Evolutionary conservation across 306 rosid genomes (phyloP).

Genomic region (Albizia julibrissin): DNA sequence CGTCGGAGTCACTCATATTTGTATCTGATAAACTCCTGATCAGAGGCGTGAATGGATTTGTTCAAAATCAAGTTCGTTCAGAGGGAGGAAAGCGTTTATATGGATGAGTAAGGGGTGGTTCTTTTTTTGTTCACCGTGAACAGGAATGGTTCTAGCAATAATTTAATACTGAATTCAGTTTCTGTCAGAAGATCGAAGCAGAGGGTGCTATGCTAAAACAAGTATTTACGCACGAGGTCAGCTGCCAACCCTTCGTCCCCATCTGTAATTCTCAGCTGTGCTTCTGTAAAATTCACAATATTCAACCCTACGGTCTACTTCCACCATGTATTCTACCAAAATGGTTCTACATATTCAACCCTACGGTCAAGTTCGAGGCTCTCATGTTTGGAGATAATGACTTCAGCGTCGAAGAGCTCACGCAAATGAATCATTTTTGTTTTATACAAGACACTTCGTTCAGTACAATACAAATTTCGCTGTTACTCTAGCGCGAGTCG

Average conservation of each 20-base stretch:
- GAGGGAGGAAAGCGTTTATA: background rate
- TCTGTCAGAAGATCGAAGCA: background rate
- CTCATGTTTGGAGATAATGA: background rate
- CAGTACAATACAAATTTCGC: background rate
- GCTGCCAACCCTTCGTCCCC: background rate
- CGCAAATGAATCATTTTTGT: background rate
- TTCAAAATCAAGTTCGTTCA: background rate
- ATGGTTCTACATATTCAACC: background rate
- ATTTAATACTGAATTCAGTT: background rate
- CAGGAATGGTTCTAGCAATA: background rate
- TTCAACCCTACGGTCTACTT: background rate
- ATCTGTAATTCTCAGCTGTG: background rate
- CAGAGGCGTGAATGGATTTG: background rate
- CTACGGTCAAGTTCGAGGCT: background rate
- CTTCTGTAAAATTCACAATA: background rate
- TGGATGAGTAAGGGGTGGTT: background rate
- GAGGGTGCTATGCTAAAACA: background rate
- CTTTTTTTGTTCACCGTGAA: background rate
- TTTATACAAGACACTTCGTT: background rate
- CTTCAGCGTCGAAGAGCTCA: background rate
- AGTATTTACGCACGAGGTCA: background rate
- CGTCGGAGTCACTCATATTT: constrained; percentile 74
- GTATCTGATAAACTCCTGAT: background rate
- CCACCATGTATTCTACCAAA: background rate
- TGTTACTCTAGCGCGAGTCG: background rate